These are phyloP conservation scores for Arxiozyma slooffiae DNA, from an alignment of 1,139 yeast genomes.

Conservation along the genomic window DNA sequence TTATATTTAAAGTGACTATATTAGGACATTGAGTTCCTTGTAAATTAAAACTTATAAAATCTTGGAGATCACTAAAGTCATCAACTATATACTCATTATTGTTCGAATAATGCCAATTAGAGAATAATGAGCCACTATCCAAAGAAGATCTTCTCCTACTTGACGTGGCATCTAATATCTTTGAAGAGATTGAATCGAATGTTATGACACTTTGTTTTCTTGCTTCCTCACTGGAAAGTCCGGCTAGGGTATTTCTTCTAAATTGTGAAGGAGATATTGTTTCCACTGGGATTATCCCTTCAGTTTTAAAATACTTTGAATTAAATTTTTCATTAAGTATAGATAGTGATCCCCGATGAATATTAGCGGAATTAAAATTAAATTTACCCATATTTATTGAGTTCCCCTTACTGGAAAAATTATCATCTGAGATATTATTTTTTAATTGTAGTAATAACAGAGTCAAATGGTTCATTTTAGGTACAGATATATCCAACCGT, in stretches of 20 bases:
- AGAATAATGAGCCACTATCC: neutral
- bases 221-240: slow-evolving; percentile 13
- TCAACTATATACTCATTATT: neutral
- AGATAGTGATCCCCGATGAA: neutral
- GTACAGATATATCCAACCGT: neutral
- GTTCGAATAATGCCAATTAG: neutral
- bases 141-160: slow-evolving; percentile 2
- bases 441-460: neutral
- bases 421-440: neutral
- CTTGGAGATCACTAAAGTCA: neutral
- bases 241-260: slow-evolving; percentile 18
- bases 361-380: neutral
- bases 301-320: neutral
- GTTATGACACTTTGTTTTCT: slow-evolving; percentile 18
- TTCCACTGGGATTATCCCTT: neutral
- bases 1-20: neutral
- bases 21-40: neutral
- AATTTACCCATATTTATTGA: neutral
- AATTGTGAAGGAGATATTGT: slow-evolving; percentile 21
- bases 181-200: slow-evolving; percentile 3
- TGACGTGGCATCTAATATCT: neutral
- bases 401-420: too few relatives aligned
- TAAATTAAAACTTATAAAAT: neutral
- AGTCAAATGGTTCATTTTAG: neutral
- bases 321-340: neutral